Evolutionary conservation across 1,284 basidiomycete genomes (phyloP).

Genomic region (Hemileia vastatrix): DNA sequence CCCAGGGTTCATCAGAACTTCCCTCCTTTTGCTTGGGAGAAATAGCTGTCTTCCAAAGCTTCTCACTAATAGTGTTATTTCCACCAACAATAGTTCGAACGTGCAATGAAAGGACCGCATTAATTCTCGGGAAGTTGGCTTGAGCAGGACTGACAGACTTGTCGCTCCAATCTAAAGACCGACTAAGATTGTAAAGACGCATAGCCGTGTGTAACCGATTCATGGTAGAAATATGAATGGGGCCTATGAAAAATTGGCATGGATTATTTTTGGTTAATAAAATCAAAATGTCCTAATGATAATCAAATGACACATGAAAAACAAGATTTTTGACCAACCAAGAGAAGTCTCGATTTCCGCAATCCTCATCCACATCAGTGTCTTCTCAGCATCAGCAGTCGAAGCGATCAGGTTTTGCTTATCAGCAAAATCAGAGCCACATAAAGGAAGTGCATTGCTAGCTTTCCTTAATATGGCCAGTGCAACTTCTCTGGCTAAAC

Average conservation of each 20-base stretch:
- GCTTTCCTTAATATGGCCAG: too few species aligned
- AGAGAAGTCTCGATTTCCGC: conserved; percentile 31
- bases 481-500: too few species aligned
- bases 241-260: conserved; percentile 14
- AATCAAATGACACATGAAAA: background rate
- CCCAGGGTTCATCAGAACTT: conserved; percentile 22
- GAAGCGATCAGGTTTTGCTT: too few species aligned
- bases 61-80: conserved; percentile 23
- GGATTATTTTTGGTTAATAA: background rate
- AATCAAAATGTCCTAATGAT: background rate
- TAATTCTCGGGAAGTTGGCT: conserved; percentile 23
- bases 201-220: conserved; percentile 28
- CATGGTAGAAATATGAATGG: conserved; percentile 22
- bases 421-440: too few species aligned
- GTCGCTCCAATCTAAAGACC: conserved; percentile 27
- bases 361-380: conserved; percentile 30
- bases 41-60: conserved; percentile 25
- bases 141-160: conserved; percentile 9
- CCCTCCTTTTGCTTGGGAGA: conserved; percentile 18
- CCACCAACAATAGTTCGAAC: conserved; percentile 22
- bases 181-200: conserved; percentile 29
- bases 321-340: conserved; percentile 20
- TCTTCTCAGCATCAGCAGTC: conserved; percentile 22
- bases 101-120: conserved; percentile 26
- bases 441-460: too few species aligned